Evolutionary conservation across 345 rosid genomes (phyloP), one percentile per base, ranked within the genome.

Genomic region (Litchi chinensis): DNA sequence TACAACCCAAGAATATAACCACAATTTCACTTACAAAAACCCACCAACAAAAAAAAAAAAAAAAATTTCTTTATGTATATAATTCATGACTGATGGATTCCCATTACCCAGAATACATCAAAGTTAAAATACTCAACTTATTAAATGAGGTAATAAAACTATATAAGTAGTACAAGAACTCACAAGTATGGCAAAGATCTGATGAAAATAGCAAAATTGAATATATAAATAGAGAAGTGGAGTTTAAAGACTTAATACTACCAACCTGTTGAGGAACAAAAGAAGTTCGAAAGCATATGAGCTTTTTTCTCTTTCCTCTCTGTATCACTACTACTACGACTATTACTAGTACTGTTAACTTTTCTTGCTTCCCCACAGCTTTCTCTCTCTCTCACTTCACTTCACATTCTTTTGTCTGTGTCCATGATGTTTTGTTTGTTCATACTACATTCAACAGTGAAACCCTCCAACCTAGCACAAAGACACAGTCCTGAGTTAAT

Each of bases 1-100:
- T 68, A 75, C 66, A 75, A 82, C 80, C 71, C 50, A 56, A 39
- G 75, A 79, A 76, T 71, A 80, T 50, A 62, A 69, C 60, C 78
- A 26, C 76, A 76, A 11, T 59, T 39, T 21, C 65, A 40, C 6
- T 18, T 68, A 39, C 24, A 72, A 37, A 57, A 18, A 77, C 52
- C 8, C 10, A 39, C 1, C 2, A 65, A 28, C n/a, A n/a, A n/a
- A n/a, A n/a, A n/a, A 43, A 43, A 44, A 11, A 74, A 52, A 22
- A 59, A 26, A 0, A 21, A 67, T 26, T 28, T n/a, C 12, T 60
- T 44, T 39, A 15, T 13, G 32, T 26, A 66, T 64, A 28, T n/a
- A 74, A 65, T 71, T 67, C 18, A 52, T 48, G 44, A 37, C 37
- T 62, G 60, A 76, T 13, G 65, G 66, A 62, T 50, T 28, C 68